Conservation (phyloP, 148 eudicot genomes). For the Dianthus caryophyllus region DNA sequence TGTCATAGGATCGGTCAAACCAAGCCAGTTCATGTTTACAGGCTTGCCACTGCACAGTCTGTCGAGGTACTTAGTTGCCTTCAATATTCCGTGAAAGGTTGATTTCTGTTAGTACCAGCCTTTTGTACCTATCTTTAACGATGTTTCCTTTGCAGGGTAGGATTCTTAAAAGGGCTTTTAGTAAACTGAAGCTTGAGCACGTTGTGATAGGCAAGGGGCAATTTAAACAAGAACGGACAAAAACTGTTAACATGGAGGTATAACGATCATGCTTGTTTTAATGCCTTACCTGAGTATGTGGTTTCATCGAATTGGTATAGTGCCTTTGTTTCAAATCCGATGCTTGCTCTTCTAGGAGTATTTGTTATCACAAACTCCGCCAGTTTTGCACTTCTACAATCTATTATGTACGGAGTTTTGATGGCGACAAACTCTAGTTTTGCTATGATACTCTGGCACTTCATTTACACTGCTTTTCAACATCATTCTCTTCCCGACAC, state of each 20-base stretch:
- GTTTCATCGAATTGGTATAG: neutral
- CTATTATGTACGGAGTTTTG: too few species aligned
- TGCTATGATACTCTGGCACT: too few species aligned
- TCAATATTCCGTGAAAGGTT: too few species aligned
- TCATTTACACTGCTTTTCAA: too few species aligned
- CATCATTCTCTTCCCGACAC: too few species aligned
- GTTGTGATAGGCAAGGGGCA: conserved; percentile 96
- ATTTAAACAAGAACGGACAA: conserved; percentile 71
- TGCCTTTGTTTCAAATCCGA: neutral
- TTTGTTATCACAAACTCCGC: too few species aligned
- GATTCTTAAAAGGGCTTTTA: conserved; percentile 90
- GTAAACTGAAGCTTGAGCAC: conserved; percentile 95
- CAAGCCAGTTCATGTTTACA: conserved; percentile 97
- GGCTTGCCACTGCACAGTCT: conserved; percentile 94
- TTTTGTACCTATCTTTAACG: conserved; percentile 7
- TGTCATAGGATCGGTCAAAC: conserved; percentile 99
- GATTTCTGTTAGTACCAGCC: conserved; percentile 5
- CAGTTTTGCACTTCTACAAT: too few species aligned
- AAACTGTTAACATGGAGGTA: conserved; percentile 56
- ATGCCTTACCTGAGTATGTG: neutral
- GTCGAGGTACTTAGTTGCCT: too few species aligned
- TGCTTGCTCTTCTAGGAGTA: neutral
- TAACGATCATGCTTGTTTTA: conserved; percentile 10
- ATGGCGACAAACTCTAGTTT: too few species aligned
- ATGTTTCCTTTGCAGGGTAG: conserved; percentile 52